These are phyloP conservation scores for Colletotrichum liaoningense DNA, from an alignment of 2,329 filamentous ascomycete species.

Conservation along the genomic window DNA sequence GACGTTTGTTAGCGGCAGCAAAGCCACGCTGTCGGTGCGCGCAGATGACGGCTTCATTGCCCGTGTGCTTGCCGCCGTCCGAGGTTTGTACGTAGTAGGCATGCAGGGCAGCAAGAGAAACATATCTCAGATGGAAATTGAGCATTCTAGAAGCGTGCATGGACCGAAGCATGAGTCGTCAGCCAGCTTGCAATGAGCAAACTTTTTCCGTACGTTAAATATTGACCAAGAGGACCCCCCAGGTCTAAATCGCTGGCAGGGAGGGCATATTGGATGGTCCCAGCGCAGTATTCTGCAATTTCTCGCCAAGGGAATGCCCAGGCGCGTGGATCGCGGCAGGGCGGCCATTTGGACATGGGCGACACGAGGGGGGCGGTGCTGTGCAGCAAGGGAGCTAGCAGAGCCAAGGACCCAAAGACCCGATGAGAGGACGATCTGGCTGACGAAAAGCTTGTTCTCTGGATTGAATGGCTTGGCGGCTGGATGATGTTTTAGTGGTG, in stretches of 20 bases:
- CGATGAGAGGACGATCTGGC: background rate
- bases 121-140: background rate
- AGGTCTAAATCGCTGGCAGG: too few relatives aligned
- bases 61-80: background rate
- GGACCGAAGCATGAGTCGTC: background rate
- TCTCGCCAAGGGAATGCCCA: constrained; percentile 32
- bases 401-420: constrained; percentile 6
- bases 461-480: background rate
- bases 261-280: background rate
- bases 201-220: background rate
- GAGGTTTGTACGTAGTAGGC: background rate
- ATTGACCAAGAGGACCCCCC: too few relatives aligned
- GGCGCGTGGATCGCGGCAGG: constrained; percentile 31
- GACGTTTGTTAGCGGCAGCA: background rate
- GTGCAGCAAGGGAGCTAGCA: constrained; percentile 27
- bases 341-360: background rate
- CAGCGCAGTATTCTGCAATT: background rate
- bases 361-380: background rate
- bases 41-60: background rate
- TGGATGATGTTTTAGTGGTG: background rate
- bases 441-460: constrained; percentile 27
- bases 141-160: background rate
- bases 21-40: background rate
- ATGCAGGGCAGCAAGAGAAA: too few relatives aligned
- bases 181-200: background rate